Conservation (phyloP, 2,329 filamentous ascomycete species). For the Albifimbria verrucaria region DNA sequence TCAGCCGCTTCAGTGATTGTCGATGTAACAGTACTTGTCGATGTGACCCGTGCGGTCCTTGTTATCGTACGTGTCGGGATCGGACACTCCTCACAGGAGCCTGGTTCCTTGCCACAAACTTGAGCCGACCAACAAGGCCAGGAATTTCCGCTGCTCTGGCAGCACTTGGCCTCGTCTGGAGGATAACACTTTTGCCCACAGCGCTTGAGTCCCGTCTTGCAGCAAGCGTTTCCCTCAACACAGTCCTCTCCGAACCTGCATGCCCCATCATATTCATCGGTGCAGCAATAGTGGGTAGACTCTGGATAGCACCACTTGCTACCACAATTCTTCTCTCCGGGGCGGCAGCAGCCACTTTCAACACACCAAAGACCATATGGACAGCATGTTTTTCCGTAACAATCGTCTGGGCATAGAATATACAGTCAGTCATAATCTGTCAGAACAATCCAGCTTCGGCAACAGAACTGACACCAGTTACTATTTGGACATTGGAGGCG, state of each 20-base stretch:
- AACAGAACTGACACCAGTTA: neutral
- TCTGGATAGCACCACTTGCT: neutral
- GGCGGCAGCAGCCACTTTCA: neutral
- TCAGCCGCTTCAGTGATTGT: neutral
- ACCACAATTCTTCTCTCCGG: neutral
- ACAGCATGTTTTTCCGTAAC: neutral
- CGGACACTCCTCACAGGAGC: neutral
- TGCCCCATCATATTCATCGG: neutral
- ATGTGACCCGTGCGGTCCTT: neutral
- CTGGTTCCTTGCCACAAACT: neutral
- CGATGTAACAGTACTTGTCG: neutral
- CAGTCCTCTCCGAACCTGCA: neutral
- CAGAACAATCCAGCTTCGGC: neutral
- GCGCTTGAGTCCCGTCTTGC: neutral
- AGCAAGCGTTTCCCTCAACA: neutral
- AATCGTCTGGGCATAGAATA: neutral
- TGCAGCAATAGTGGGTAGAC: neutral
- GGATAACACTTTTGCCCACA: neutral
- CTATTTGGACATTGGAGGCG: neutral
- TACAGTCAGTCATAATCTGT: neutral
- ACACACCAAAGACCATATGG: neutral
- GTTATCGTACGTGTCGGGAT: neutral
- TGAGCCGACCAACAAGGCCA: neutral
- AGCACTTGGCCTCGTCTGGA: neutral
- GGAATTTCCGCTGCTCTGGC: neutral